Evolutionary conservation across 2,329 filamentous ascomycete genomes (phyloP).

Genomic region (Aotearoamyces nothofagi): DNA sequence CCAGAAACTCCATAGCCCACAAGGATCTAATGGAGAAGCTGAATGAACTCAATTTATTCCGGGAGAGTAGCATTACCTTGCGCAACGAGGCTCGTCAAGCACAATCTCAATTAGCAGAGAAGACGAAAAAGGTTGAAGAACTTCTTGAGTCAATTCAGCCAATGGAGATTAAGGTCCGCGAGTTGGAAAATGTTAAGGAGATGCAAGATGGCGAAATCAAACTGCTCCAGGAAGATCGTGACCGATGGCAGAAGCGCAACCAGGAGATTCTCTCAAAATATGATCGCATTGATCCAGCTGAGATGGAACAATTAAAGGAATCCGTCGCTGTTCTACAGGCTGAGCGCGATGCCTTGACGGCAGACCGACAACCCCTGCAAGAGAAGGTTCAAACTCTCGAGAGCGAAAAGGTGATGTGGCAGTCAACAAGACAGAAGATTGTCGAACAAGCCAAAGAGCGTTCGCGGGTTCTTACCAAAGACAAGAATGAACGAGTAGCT

Average conservation of each 20-base stretch:
- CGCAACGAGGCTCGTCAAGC: constrained; percentile 74
- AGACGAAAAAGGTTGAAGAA: constrained; percentile 58
- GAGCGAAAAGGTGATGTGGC: constrained; percentile 37
- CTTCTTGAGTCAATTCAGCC: constrained; percentile 66
- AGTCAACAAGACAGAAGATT: constrained; percentile 33
- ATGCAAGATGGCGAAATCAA: constrained; percentile 55
- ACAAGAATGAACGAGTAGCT: constrained; percentile 34
- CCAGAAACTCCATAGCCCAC: constrained; percentile 62
- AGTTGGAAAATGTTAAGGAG: constrained; percentile 73
- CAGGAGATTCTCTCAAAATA: constrained; percentile 95
- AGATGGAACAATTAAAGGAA: constrained; percentile 79
- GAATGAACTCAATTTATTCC: constrained; percentile 88
- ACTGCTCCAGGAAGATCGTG: constrained; percentile 78
- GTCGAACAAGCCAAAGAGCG: constrained; percentile 49
- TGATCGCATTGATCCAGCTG: constrained; percentile 83
- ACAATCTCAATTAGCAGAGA: constrained; percentile 61
- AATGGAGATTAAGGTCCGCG: constrained; percentile 62
- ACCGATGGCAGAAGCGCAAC: constrained; percentile 89
- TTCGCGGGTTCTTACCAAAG: constrained; percentile 35
- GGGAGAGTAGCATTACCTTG: constrained; percentile 84
- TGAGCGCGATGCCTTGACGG: constrained; percentile 38
- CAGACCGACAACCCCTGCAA: constrained; percentile 29
- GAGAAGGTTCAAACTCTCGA: constrained; percentile 37
- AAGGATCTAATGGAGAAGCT: constrained; percentile 89
- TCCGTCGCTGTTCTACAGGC: constrained; percentile 50